Evolutionary conservation across 75 land plant species (phyloP).

Genomic region (Selaginella moellendorffii): DNA sequence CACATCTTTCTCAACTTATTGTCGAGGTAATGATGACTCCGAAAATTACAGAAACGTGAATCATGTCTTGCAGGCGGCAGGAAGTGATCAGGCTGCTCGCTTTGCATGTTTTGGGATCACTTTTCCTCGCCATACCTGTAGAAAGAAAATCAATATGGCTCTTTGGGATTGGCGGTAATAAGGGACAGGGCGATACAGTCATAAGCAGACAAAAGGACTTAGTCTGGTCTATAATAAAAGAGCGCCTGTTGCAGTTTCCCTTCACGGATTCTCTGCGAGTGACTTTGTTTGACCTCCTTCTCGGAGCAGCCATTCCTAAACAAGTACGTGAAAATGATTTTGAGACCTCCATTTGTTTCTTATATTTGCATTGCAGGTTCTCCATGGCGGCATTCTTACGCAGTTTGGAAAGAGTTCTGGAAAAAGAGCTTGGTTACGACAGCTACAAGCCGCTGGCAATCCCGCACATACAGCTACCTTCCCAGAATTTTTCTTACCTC

Average conservation of each 20-base stretch:
- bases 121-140: constrained; percentile 56
- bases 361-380: background rate
- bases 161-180: constrained; percentile 39
- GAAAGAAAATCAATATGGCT: constrained; percentile 61
- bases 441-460: background rate
- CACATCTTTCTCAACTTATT: constrained; percentile 45
- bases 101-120: constrained; percentile 64
- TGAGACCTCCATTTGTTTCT: too few species aligned
- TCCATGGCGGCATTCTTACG: background rate
- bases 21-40: constrained; percentile 31
- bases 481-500: constrained; percentile 74
- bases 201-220: background rate
- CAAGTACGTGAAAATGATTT: constrained; percentile 40
- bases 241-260: constrained; percentile 39
- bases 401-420: background rate
- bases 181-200: too few species aligned
- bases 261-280: constrained; percentile 63
- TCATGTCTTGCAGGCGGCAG: constrained; percentile 33
- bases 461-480: background rate
- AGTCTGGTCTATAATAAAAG: background rate
- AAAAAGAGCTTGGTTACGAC: background rate
- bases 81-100: constrained; percentile 75
- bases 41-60: background rate
- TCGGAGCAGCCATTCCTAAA: constrained; percentile 94
- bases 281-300: constrained; percentile 81